Percentiles rank a stretch among this genome's conserved stretches.
These are phyloP conservation scores for Mycena vulgaris DNA, from an alignment of 768 basidiomycete species.

Conservation along the genomic window DNA sequence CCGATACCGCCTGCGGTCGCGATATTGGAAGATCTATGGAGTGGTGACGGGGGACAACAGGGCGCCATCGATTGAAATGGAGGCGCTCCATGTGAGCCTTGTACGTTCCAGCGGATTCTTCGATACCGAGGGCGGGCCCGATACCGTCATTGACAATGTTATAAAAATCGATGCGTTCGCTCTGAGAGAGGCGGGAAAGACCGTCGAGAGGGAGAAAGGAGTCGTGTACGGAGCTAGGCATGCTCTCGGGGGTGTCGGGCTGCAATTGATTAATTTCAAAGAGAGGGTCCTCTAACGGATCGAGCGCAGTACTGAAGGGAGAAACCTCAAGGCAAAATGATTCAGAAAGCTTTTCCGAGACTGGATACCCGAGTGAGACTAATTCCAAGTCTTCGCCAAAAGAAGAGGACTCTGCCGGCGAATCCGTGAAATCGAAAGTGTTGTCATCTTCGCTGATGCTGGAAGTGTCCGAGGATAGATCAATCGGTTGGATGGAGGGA, in stretches of 20 bases:
- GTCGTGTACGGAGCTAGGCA: constrained; percentile 2
- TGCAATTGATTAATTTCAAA: constrained; percentile 15
- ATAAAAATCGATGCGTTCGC: constrained; percentile 33
- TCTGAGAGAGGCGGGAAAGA: constrained; percentile 24
- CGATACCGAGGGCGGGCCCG: constrained; percentile 18
- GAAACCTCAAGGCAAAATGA: constrained; percentile 24
- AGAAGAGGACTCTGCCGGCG: constrained; percentile 20
- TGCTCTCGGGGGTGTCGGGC: neutral
- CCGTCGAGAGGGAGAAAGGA: constrained; percentile 26
- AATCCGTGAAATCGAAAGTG: constrained; percentile 21
- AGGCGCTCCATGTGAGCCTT: constrained; percentile 32
- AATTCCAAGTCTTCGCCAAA: constrained; percentile 24
- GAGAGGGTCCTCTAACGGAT: constrained; percentile 21
- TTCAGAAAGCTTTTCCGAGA: constrained; percentile 23
- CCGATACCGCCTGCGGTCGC: neutral
- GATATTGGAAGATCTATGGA: neutral
- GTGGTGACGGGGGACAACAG: neutral
- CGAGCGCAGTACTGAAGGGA: neutral
- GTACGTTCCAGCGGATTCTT: constrained; percentile 33
- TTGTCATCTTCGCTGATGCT: constrained; percentile 23
- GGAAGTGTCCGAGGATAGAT: constrained; percentile 24
- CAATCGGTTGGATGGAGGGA: constrained; percentile 15
- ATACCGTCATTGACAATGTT: constrained; percentile 29
- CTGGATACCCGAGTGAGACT: constrained; percentile 5
- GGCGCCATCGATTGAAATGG: constrained; percentile 17